Base-by-base conservation (phyloP, 2,329 filamentous ascomycete genomes). In the Penicillium vulpinum region DNA sequence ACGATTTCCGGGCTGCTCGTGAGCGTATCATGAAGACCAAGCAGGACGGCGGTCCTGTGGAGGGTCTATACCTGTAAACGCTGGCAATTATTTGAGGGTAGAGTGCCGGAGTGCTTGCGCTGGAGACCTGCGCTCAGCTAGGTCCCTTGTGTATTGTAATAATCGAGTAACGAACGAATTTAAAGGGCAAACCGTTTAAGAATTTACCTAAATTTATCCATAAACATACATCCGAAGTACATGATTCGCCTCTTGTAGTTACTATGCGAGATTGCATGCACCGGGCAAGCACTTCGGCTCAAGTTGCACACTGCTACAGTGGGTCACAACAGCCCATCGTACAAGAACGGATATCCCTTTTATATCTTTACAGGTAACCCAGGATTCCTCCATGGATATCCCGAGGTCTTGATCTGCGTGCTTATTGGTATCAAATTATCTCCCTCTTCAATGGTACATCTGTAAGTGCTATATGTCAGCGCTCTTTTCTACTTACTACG, bases 1-100 rank as follows among this genome's bases (percentile, higher is more conserved):
- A 92, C 8, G 94, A 99, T 77, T 99, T 99, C 83, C 83, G 94
- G 54, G 84, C 91, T 55, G 94, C 94, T 24, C 85, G 93, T 68
- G 94, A 99, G 79, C 88, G 91, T 64, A 95, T 99, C 61, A 83
- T 99, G 76, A 95, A 96, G 81, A 99, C 95, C 48, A 99, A 99
- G 88, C 94, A 89, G 71, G 94, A 99, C 81, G 93, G 93, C 67
- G 95, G 97, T 79, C 94, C 95, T 0, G 67, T 73, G 47, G 94
- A 99, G 80, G 94, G 94, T 67, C 80, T 99, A 85, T 99, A 99
- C 81, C 87, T 99, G 89, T 99, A 97, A 73, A 59, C 57, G 56
- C 51, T 60, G 49, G 53, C 24, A 50, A 40, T 53, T 48, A 62
- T 58, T 59, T 28, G 35, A 43, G 24, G 29, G 21, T 36, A 28